These are phyloP conservation scores for Phytophthora sp. DNA, from an alignment of 352 stramenopile genomes.

Conservation along the genomic window DNA sequence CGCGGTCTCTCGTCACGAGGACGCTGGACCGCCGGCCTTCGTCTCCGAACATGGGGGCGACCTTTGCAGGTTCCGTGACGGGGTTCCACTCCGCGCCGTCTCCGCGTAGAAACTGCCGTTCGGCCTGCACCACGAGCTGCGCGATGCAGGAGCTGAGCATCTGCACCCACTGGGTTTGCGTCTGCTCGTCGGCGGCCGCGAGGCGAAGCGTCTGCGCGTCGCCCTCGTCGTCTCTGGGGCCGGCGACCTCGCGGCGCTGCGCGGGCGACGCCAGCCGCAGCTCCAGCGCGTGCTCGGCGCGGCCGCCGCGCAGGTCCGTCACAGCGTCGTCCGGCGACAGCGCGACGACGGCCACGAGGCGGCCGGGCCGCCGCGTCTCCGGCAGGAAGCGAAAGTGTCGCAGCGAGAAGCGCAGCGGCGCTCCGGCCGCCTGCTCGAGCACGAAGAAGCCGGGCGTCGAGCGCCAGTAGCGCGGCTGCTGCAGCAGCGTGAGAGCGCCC, in stretches of 20 bases:
- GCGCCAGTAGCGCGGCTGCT: conserved; percentile 63
- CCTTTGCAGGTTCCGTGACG: conserved; percentile 35
- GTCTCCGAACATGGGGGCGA: conserved; percentile 33
- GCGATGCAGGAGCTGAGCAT: conserved; percentile 55
- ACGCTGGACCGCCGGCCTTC: conserved; percentile 25
- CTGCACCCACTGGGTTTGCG: conserved; percentile 55
- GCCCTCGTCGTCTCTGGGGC: conserved; percentile 5
- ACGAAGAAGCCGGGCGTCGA: conserved; percentile 65
- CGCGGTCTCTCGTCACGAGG: conserved; percentile 18
- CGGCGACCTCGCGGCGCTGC: conserved; percentile 15
- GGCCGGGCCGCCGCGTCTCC: conserved; percentile 32
- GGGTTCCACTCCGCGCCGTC: conserved; percentile 20
- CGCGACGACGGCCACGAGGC: conserved; percentile 45
- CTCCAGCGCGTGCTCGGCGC: conserved; percentile 62
- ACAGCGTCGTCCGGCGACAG: conserved; percentile 67
- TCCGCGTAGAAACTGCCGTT: conserved; percentile 32
- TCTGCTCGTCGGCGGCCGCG: conserved; percentile 33
- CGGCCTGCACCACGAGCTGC: conserved; percentile 43
- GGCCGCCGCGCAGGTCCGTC: conserved; percentile 47
- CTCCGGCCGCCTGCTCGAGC: conserved; percentile 38
- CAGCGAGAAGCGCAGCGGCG: conserved; percentile 37
- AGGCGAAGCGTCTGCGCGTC: conserved; percentile 44
- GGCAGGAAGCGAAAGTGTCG: conserved; percentile 54
- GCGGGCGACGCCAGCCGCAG: conserved; percentile 35
- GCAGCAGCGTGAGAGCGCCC: conserved; percentile 58